Percentiles rank a stretch among this genome's conserved stretches.
Evolutionary conservation across 2,329 filamentous ascomycete species (phyloP).

Genomic region (Cladosporium velox): DNA sequence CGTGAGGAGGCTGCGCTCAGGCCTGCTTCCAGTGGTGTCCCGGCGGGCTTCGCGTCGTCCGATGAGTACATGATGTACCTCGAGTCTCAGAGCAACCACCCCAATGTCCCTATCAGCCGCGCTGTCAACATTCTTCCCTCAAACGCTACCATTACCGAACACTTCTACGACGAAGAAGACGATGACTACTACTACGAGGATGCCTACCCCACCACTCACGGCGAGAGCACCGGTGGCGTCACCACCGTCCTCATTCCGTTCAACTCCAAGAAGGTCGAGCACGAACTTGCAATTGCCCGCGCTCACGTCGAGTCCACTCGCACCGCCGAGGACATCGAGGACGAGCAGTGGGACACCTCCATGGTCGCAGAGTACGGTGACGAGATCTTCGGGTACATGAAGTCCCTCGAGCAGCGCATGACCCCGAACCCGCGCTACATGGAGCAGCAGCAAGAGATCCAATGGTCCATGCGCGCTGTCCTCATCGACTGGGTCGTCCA

Average conservation of each 20-base stretch:
- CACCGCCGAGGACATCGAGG: constrained; percentile 75
- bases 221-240: constrained; percentile 65
- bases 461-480: constrained; percentile 98
- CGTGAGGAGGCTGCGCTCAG: constrained; percentile 30
- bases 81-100: constrained; percentile 4
- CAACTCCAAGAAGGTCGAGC: constrained; percentile 66
- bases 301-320: constrained; percentile 66
- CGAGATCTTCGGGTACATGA: constrained; percentile 94
- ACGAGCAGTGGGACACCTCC: constrained; percentile 89
- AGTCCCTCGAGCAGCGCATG: constrained; percentile 80
- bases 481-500: constrained; percentile 98
- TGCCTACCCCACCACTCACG: constrained; percentile 70
- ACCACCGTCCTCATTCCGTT: constrained; percentile 72
- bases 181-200: constrained; percentile 75
- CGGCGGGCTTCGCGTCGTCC: constrained; percentile 3
- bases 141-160: constrained; percentile 19
- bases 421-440: constrained; percentile 92
- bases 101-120: constrained; percentile 4
- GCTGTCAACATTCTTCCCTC: constrained; percentile 16
- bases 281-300: constrained; percentile 71
- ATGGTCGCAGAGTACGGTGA: constrained; percentile 98
- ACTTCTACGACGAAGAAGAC: constrained; percentile 52
- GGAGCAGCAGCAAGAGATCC: constrained; percentile 94
- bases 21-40: constrained; percentile 14
- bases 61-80: constrained; percentile 22